These are phyloP conservation scores for Eucalyptus victrix DNA, from an alignment of 345 rosid genomes.

Conservation along the genomic window DNA sequence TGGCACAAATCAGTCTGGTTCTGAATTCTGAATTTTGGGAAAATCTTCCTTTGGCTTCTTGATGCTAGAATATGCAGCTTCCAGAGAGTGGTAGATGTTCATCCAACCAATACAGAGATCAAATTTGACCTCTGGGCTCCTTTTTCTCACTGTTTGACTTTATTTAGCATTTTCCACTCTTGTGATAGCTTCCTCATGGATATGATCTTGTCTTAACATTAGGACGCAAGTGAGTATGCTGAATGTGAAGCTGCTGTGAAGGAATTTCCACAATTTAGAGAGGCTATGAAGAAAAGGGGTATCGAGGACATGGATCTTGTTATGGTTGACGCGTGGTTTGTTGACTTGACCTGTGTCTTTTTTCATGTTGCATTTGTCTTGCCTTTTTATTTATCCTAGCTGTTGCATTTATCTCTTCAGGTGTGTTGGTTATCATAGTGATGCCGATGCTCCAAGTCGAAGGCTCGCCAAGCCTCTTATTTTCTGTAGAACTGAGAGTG, in stretches of 20 bases:
- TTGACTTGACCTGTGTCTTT: not conserved
- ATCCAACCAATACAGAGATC: not conserved
- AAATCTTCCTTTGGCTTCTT: not conserved
- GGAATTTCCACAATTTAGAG: constrained; percentile 63
- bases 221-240: constrained; percentile 38
- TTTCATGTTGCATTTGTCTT: not conserved
- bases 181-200: not conserved
- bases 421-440: constrained; percentile 81
- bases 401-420: constrained; percentile 11
- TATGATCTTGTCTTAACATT: not conserved
- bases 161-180: not conserved
- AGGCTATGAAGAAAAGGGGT: constrained; percentile 91
- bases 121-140: not conserved
- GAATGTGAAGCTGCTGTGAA: constrained; percentile 90
- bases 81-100: not conserved
- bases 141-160: not conserved
- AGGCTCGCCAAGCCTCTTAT: constrained; percentile 89
- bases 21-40: not conserved
- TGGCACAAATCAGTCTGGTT: not conserved
- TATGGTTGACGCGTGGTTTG: constrained; percentile 79
- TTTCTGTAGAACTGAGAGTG: constrained; percentile 90
- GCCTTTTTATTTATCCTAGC: not conserved
- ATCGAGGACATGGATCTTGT: constrained; percentile 91
- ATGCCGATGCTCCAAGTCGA: constrained; percentile 73
- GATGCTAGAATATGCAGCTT: not conserved